Percentiles rank a stretch among this genome's conserved stretches.
phyloP scores from a whole-genome alignment of 805 yeast genomes.

The Kodamaea jinghongensis region DNA sequence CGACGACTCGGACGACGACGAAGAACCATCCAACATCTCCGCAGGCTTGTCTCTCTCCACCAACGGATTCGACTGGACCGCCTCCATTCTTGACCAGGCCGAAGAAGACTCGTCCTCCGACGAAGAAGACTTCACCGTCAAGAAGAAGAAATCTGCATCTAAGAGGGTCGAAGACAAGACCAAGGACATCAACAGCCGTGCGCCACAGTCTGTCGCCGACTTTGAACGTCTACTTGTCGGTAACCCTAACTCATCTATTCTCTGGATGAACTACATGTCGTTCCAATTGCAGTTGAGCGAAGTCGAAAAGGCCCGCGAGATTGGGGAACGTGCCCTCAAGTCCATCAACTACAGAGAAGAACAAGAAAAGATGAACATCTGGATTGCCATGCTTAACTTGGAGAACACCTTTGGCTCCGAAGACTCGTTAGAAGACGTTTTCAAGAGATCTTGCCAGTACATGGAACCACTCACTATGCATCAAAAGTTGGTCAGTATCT shows the following conservation, averaged over 20 bases:
- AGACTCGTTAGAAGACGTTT: conserved; percentile 74
- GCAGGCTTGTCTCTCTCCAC: conserved; percentile 62
- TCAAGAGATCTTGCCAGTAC: conserved; percentile 82
- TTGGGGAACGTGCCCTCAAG: conserved; percentile 89
- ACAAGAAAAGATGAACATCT: conserved; percentile 86
- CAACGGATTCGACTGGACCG: conserved; percentile 95
- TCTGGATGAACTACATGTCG: conserved; percentile 99
- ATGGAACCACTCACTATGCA: conserved; percentile 88
- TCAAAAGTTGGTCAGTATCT: conserved; percentile 73
- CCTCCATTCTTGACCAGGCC: conserved; percentile 80
- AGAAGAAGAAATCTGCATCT: conserved; percentile 45
- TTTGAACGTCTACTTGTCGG: conserved; percentile 90
- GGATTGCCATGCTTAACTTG: conserved; percentile 93
- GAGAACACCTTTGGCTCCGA: conserved; percentile 91
- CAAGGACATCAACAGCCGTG: conserved; percentile 74
- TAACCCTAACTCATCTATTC: conserved; percentile 86
- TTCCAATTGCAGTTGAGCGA: conserved; percentile 95
- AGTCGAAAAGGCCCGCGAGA: conserved; percentile 88
- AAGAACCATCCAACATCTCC: conserved; percentile 16
- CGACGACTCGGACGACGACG: conserved; percentile 14
- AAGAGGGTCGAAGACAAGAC: conserved; percentile 73
- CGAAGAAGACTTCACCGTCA: conserved; percentile 57
- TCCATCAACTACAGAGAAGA: conserved; percentile 90
- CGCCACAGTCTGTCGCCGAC: conserved; percentile 89
- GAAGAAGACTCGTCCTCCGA: conserved; percentile 56